Percentiles rank a stretch among this genome's conserved stretches.
phyloP scores from a whole-genome alignment of 345 rosid species.

The Cardamine chenopodiifolia region DNA sequence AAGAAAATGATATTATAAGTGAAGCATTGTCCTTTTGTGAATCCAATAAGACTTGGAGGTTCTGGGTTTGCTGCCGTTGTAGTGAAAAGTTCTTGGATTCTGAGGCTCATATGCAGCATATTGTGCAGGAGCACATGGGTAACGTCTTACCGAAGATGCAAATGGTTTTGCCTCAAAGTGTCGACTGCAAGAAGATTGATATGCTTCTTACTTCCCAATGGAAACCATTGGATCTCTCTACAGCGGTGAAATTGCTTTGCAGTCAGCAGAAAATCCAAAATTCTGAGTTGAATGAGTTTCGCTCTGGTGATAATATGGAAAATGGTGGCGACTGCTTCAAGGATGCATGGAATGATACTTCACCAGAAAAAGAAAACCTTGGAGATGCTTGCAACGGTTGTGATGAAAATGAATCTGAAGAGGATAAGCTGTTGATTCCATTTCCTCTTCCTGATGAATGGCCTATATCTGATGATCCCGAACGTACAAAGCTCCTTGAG shows the following conservation, averaged over 20 bases:
- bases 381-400: conserved; percentile 49
- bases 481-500: conserved; percentile 78
- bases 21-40: conserved; percentile 67
- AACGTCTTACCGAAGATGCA: conserved; percentile 74
- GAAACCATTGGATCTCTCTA: conserved; percentile 86
- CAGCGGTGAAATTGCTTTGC: conserved; percentile 59
- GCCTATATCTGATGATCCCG: conserved; percentile 75
- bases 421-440: conserved; percentile 40
- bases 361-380: conserved; percentile 60
- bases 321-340: conserved; percentile 68
- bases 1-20: conserved; percentile 56
- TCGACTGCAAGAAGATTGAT: conserved; percentile 67
- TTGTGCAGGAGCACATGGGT: conserved; percentile 76
- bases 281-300: conserved; percentile 49
- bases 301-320: conserved; percentile 46
- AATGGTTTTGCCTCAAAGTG: conserved; percentile 70
- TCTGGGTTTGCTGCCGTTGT: conserved; percentile 82
- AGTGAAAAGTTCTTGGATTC: conserved; percentile 60
- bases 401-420: conserved; percentile 52
- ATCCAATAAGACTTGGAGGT: conserved; percentile 70
- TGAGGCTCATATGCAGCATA: conserved; percentile 78
- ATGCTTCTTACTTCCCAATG: conserved; percentile 72
- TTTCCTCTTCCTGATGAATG: conserved; percentile 56
- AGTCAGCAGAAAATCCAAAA: conserved; percentile 51
- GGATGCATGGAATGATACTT: conserved; percentile 80